Evolutionary conservation across 108 stramenopile genomes (phyloP), one percentile per base, ranked within the genome.

Genomic region (Fragilariopsis cylindrus): DNA sequence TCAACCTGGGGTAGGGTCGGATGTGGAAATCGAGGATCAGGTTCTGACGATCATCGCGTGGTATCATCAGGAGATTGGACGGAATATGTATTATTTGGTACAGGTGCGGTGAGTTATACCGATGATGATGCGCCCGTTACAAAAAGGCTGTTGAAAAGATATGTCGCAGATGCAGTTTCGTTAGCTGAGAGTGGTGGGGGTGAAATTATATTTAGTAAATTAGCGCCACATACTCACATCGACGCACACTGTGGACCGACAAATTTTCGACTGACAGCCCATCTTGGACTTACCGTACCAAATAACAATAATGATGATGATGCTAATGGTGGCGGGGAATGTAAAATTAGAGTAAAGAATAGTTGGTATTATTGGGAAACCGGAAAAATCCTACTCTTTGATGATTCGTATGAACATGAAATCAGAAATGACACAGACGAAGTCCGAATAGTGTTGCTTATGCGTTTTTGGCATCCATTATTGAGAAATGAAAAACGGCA

Each of bases 351-450:
- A 52, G 86, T 94, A n/a, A 83, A 75, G 18, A 55, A 74, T 56
- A 43, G 79, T 12, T 94, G 90, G 93, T 48, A 82, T 58, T 57
- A 57, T 19, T 94, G 90, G 91, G 48, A 84, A 56, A 72, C 71
- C 9, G 93, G 93, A n/a, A 81, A 85, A 71, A 65, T 89, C 12
- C 30, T 95, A 21, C 70, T 95, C 3, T 92, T 95, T 85, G 93
- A 95, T 64, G 93, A 95, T 76, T 91, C 91, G 2, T 91, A 80
- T 75, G 90, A 95, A 66, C 93, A 95, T 75, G 91, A 92, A 65
- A 91, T 92, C 41, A 49, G 77, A 46, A 92, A 92, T 73, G 82
- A 88, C 70, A 82, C 86, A 3, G 67, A 71, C 57, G 68, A 88
- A 55, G 72, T 76, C 30, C 86, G 91, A 56, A 85, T 76, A 4